Base-by-base conservation (phyloP, 306 rosid genomes). In the Gastrolobium villosum region DNA sequence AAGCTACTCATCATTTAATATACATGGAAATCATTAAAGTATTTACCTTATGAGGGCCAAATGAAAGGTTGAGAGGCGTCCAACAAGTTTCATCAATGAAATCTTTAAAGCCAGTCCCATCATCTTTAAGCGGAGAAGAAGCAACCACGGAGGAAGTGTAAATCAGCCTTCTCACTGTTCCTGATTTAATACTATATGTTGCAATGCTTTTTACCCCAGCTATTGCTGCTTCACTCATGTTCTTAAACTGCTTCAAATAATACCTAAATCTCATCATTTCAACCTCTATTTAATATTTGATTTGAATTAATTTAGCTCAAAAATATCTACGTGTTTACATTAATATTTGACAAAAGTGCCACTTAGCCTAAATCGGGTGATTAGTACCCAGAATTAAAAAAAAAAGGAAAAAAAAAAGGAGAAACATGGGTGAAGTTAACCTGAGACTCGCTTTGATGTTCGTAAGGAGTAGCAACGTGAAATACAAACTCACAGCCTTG, bases 41-140 rank as follows among this genome's bases (percentile, higher is more conserved):
- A 20, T 7, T 5, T 55, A 85, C 89, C 86, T 7, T 8, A 1
- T 1, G 2, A n/a, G 4, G 10, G 7, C 52, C 65, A 41, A 44
- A 34, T 35, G 81, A 28, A 44, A 20, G 62, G 55, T 74, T 28
- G n/a, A 83, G 74, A 15, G 88, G 84, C 0, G 91, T 87, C 91
- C 90, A 82, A 60, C 91, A 86, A 36, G 88, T 82, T 76, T 90
- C 89, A 49, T 87, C 92, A 5, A 87, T 32, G 70, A 13, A 41
- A 14, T 64, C 43, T 66, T 82, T 75, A 55, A 76, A 85, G 52
- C 66, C 79, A 62, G 4, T 69, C 7, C 77, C 93, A 20, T 85
- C 90, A 7, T 71, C 76, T 37, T 54, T 65, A 0, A 83, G 30
- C 1, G 91, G 91, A 52, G 91, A 88, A 2, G 90, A 76, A 10